A percentile compares a stretch with the other conserved stretches of the same genome.
These are phyloP conservation scores for Lasiosphaeria ovina DNA, from an alignment of 495 filamentous ascomycete genomes.

Conservation along the genomic window DNA sequence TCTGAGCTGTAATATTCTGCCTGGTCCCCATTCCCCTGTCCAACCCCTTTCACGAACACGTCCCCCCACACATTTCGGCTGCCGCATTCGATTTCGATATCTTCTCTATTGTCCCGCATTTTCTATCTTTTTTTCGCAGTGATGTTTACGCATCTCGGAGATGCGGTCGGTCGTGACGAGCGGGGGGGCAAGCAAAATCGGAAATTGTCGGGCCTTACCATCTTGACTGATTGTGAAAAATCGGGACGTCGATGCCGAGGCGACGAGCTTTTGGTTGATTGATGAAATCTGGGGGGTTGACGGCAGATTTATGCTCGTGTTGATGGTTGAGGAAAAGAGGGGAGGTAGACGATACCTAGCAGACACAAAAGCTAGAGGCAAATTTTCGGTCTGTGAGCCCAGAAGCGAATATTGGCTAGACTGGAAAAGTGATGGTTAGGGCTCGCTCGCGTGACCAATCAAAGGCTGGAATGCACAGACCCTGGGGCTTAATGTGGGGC, in stretches of 20 bases:
- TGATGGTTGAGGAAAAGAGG: conserved; percentile 32
- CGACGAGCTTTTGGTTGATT: conserved; percentile 48
- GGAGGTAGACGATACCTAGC: conserved; percentile 33
- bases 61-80: no score
- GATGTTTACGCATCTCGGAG: background rate
- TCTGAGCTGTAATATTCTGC: background rate
- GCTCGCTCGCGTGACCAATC: conserved; percentile 30
- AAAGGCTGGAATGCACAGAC: conserved; percentile 15
- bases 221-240: conserved; percentile 48
- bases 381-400: conserved; percentile 37
- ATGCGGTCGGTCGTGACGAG: conserved; percentile 4
- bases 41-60: background rate
- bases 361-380: conserved; percentile 32
- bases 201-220: conserved; percentile 48
- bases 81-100: background rate
- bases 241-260: conserved; percentile 24
- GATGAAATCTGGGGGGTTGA: conserved; percentile 41
- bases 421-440: conserved; percentile 28
- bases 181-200: conserved; percentile 23
- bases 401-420: conserved; percentile 28
- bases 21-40: background rate
- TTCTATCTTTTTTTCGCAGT: background rate
- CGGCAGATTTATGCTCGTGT: conserved; percentile 48
- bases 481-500: conserved; percentile 11
- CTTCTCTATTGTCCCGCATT: background rate